Evolutionary conservation across 75 land plant species (phyloP), one percentile per base, ranked within the genome.

Genomic region (Pinus tabuliformis): DNA sequence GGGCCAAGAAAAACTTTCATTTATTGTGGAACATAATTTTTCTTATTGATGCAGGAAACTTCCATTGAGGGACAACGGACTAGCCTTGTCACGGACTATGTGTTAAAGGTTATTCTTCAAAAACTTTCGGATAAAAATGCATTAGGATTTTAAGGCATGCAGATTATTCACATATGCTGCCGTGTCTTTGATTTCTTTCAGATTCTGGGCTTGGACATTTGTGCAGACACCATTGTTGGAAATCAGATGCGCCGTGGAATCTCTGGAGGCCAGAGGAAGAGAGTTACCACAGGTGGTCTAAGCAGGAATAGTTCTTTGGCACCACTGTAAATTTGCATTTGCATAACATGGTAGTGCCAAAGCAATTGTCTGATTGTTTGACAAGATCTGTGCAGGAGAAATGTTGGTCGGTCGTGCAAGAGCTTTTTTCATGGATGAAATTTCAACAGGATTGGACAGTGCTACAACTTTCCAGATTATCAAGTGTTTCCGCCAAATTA

Each of bases 181-280:
- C 2, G 59, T 86, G 78, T 84, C 85, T 7, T 91, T n/a, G 39
- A 20, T 42, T n/a, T 56, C 9, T 73, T 73, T 4, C 33, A 73
- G 74, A 3, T 73, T 57, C 66, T 84, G 39, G 85, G 84, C 16
- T 73, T 84, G 39, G 86, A 84, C 57, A 78, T 82, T 3, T 84
- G 86, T 70, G 79, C 86, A 14, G 75, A 84, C 59, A 78, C 58
- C 16, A 73, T 74, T 7, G 84, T 84, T 16, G 86, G 95, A 68
- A 83, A 91, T 81, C 84, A 74, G 68, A 93, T 93, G 94, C 5
- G 73, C 0, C 87, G 93, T 54, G 95, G 95, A 3, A 87, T 93
- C 11, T 93, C 95, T 56, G 95, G 95, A 60, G 95, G 95, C 64
- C 95, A 93, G 73, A 91, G 79, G 82, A 93, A 91, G 75, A 86